Base-by-base conservation (phyloP, 2,329 filamentous ascomycete species). In the Xylariaceae sp. region DNA sequence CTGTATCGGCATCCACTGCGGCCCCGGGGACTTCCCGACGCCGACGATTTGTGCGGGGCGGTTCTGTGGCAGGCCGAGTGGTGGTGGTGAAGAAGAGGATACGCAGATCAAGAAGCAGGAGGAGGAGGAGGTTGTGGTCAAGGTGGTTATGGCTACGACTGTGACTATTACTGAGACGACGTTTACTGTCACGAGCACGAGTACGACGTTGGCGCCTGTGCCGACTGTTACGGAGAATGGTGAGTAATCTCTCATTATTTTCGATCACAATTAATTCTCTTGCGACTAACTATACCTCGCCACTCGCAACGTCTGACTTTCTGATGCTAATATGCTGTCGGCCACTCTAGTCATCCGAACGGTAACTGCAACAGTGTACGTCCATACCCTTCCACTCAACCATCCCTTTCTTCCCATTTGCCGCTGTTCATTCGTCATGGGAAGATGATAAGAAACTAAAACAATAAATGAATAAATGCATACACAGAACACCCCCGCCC, bases 111-210 rank as follows among this genome's bases (percentile, higher is more conserved):
- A n/a, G n/a, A 39, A 19, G 21, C 29, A 4, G 1, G 12, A 4
- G 3, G 33, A 28, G 3, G 8, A 39, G 17, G 23, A 41, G 11
- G 28, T 33, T 14, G 44, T 42, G 39, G 44, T 30, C n/a, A n/a
- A n/a, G 12, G 34, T 53, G 8, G 48, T 61, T 31, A 54, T 56
- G 24, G 55, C 59, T 7, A 56, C 57, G 8, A 65, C 61, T 1
- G 55, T 62, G 14, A 66, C 62, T 0, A 55, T 65, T 19, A 66
- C 61, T 3, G 57, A 59, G 44, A 65, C 61, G n/a, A 54, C 52
- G 12, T 48, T 44, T 15, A 56, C 52, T 2, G 46, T 53, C 9
- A 56, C 54, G 2, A 50, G 46, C 16, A 54, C 51, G 0, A 47
- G 50, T 5, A 43, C 59, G 13, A 65, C 62, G 3, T 59, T 59